Percentiles rank a stretch among this genome's conserved stretches.
Evolutionary conservation across 352 stramenopile species (phyloP).

Genomic region (Pilasporangium apinafurcum): DNA sequence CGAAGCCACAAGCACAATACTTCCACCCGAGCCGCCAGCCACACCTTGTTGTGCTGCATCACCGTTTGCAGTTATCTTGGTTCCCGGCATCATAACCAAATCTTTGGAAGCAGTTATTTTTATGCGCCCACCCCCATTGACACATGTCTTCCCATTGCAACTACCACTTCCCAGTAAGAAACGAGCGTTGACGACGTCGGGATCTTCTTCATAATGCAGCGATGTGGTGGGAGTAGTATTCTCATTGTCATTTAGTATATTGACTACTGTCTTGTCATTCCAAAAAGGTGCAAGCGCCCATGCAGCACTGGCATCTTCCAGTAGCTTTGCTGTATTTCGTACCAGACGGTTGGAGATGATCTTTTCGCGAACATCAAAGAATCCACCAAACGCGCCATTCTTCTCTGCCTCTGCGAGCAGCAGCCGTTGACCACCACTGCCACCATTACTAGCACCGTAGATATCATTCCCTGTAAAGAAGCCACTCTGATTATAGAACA

Average conservation of each 20-base stretch:
- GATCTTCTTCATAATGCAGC: no score
- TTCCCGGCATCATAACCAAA: slow-evolving; percentile 52
- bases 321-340: slow-evolving; percentile 11
- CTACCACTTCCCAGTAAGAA: slow-evolving; percentile 51
- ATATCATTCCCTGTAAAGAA: slow-evolving; percentile 27
- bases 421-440: slow-evolving; percentile 39
- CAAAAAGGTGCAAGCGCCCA: slow-evolving; percentile 54
- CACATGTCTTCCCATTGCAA: background rate
- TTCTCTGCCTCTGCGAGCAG: slow-evolving; percentile 23
- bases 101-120: slow-evolving; percentile 61
- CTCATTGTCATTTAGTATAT: background rate
- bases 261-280: slow-evolving; percentile 11
- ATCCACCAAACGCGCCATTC: slow-evolving; percentile 23
- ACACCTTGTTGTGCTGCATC: slow-evolving; percentile 26
- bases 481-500: slow-evolving; percentile 12
- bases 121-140: slow-evolving; percentile 49
- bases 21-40: slow-evolving; percentile 44
- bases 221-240: no score
- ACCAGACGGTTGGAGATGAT: no score
- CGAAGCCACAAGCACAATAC: slow-evolving; percentile 36
- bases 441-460: slow-evolving; percentile 48
- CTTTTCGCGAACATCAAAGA: slow-evolving; percentile 40
- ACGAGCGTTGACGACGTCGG: slow-evolving; percentile 19
- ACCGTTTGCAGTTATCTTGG: slow-evolving; percentile 45
- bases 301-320: slow-evolving; percentile 31